A percentile compares a stretch with the other conserved stretches of the same genome.
phyloP scores from a whole-genome alignment of 2,329 filamentous ascomycete genomes.

The Emergomyces orientalis region DNA sequence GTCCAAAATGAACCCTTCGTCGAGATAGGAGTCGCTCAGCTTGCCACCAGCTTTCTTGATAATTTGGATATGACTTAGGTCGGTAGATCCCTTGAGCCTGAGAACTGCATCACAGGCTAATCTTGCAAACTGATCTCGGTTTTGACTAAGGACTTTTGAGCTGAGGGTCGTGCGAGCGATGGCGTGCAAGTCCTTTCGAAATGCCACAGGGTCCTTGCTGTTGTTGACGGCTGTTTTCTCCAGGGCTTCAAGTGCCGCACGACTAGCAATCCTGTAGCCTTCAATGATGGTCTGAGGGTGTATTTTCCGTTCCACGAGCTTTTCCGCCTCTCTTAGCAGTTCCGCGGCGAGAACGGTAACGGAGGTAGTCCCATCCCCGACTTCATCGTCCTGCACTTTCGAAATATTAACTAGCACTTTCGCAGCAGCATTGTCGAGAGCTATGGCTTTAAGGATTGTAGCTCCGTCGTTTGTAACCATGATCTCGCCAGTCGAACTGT shows the following conservation, averaged over 20 bases:
- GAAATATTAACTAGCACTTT: constrained; percentile 99
- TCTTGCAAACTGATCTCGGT: constrained; percentile 81
- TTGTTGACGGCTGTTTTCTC: constrained; percentile 81
- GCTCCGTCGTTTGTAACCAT: constrained; percentile 99
- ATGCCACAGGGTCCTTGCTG: constrained; percentile 70
- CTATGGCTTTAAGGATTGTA: constrained; percentile 96
- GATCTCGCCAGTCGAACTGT: constrained; percentile 85
- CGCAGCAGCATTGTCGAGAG: constrained; percentile 93
- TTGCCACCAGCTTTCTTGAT: constrained; percentile 99
- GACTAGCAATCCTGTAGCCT: constrained; percentile 93
- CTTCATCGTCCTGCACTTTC: constrained; percentile 98
- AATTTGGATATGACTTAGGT: constrained; percentile 96
- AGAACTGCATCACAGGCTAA: constrained; percentile 87
- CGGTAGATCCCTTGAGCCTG: constrained; percentile 77
- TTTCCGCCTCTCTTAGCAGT: constrained; percentile 89
- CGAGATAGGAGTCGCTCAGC: constrained; percentile 92
- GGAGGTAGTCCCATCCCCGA: constrained; percentile 96
- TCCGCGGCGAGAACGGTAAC: constrained; percentile 92
- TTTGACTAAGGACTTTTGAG: constrained; percentile 89
- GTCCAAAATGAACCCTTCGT: constrained; percentile 96
- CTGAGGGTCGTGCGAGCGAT: constrained; percentile 94
- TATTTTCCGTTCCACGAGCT: constrained; percentile 95
- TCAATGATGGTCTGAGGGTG: constrained; percentile 99
- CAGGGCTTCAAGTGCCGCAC: constrained; percentile 74
- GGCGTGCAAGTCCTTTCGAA: constrained; percentile 78